phyloP scores from a whole-genome alignment of 139 green algal species.

The Chlorella sp. region DNA sequence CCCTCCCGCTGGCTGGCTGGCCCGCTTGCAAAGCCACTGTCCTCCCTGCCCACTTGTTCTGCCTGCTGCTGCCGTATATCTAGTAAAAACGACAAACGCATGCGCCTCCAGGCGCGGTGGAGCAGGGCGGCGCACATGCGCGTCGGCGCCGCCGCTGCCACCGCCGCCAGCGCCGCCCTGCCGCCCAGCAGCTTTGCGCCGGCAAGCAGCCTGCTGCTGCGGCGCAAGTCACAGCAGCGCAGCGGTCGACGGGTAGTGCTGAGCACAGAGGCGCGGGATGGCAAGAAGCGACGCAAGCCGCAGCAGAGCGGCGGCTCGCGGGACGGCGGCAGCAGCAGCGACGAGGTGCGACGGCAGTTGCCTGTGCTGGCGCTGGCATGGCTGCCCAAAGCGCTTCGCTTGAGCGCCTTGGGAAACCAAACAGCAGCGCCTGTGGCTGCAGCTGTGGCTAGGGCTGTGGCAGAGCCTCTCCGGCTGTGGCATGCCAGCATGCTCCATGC shows the following conservation, averaged over 20 bases:
- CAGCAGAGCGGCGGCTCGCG: neutral
- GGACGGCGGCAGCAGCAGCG: neutral
- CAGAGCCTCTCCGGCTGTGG: too few species aligned
- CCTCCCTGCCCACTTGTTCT: too few species aligned
- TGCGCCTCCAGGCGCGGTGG: neutral
- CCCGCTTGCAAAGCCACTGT: too few species aligned
- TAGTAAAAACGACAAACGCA: neutral
- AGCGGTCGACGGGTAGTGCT: too few species aligned
- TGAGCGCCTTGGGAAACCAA: too few species aligned
- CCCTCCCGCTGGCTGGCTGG: too few species aligned
- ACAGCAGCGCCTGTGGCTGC: too few species aligned
- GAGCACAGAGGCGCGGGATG: neutral
- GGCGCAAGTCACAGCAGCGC: neutral
- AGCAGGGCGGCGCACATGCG: neutral
- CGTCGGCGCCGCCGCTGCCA: neutral
- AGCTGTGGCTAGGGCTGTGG: too few species aligned
- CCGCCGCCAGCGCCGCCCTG: neutral
- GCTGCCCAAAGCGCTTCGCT: too few species aligned
- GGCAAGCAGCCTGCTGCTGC: neutral
- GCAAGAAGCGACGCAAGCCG: constrained; percentile 20
- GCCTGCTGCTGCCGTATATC: too few species aligned
- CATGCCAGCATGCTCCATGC: too few species aligned
- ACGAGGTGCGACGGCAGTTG: neutral
- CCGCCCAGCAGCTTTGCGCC: neutral
- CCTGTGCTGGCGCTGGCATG: too few species aligned